These are phyloP conservation scores for Vanrija pseudolonga DNA, from an alignment of 1,284 basidiomycete species.

Conservation along the genomic window DNA sequence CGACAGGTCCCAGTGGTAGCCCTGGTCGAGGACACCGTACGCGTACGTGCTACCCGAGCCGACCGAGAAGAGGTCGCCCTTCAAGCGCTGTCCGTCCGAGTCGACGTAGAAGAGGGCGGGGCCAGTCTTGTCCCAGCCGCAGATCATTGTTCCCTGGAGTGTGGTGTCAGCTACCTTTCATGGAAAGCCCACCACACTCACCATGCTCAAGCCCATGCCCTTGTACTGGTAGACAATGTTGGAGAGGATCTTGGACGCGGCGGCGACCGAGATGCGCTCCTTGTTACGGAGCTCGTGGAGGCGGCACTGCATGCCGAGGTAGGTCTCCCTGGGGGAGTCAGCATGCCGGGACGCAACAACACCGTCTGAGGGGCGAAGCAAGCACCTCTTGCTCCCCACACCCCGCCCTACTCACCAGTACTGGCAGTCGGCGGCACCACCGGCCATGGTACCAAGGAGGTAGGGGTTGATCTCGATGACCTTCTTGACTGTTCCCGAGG, in stretches of 20 bases:
- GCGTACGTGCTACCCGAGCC: slow-evolving; percentile 98
- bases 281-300: slow-evolving; percentile 95
- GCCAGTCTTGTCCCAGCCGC: slow-evolving; percentile 99
- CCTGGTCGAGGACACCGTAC: slow-evolving; percentile 91
- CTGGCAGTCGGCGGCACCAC: slow-evolving; percentile 73
- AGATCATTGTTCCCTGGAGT: slow-evolving; percentile 93
- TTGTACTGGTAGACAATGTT: slow-evolving; percentile 99
- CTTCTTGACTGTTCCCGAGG: slow-evolving; percentile 94
- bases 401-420: slow-evolving; percentile 40
- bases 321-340: slow-evolving; percentile 71
- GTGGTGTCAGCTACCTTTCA: neutral
- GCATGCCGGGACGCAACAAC: no score
- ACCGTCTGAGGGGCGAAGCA: no score
- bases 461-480: slow-evolving; percentile 99
- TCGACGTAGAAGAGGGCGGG: slow-evolving; percentile 99
- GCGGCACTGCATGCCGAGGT: slow-evolving; percentile 95
- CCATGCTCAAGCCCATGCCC: slow-evolving; percentile 99
- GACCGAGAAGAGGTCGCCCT: slow-evolving; percentile 96
- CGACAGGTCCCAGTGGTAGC: slow-evolving; percentile 88
- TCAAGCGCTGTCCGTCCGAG: slow-evolving; percentile 91
- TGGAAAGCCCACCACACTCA: slow-evolving; percentile 42
- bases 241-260: slow-evolving; percentile 94
- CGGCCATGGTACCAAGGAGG: slow-evolving; percentile 97
- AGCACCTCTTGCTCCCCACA: slow-evolving; percentile 45
- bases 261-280: slow-evolving; percentile 96